Percentiles rank a stretch among this genome's conserved stretches.
Evolutionary conservation across 768 basidiomycete species (phyloP).

Genomic region (Terana coerulea): DNA sequence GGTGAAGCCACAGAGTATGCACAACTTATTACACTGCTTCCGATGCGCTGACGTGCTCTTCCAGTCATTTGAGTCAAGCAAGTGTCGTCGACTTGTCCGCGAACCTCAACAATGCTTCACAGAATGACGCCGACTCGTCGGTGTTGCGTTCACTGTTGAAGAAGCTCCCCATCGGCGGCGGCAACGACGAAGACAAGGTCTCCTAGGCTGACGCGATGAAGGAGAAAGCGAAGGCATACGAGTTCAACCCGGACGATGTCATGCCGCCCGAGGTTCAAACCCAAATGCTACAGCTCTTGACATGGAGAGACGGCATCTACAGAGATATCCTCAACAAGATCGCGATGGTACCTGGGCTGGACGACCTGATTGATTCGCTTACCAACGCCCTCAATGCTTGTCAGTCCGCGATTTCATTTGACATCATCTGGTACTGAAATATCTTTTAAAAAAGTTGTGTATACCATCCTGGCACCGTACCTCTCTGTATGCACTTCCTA

Average conservation of each 20-base stretch:
- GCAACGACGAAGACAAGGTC: conserved; percentile 41
- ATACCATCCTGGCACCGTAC: conserved; percentile 65
- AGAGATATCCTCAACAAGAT: conserved; percentile 50
- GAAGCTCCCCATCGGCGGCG: conserved; percentile 49
- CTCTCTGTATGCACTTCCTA: conserved; percentile 42
- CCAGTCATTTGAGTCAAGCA: conserved; percentile 54
- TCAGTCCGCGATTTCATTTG: conserved; percentile 25
- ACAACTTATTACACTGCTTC: background rate
- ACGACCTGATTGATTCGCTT: conserved; percentile 53
- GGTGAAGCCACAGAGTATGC: conserved; percentile 63
- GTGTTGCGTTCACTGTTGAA: conserved; percentile 42
- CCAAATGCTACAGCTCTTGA: conserved; percentile 51
- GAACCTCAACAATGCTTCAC: conserved; percentile 39
- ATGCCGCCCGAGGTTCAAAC: conserved; percentile 62
- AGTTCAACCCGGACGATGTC: conserved; percentile 59
- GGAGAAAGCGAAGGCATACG: conserved; percentile 51
- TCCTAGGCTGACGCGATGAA: conserved; percentile 54
- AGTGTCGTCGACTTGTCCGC: conserved; percentile 54
- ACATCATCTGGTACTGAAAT: background rate
- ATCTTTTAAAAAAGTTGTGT: conserved; percentile 41
- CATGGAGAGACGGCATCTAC: conserved; percentile 62
- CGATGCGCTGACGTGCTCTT: conserved; percentile 6
- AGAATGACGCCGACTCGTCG: conserved; percentile 32
- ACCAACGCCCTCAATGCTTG: conserved; percentile 67
- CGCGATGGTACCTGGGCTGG: conserved; percentile 62